Conservation (phyloP, 805 yeast species). For the Monosporozyma aerobia region DNA sequence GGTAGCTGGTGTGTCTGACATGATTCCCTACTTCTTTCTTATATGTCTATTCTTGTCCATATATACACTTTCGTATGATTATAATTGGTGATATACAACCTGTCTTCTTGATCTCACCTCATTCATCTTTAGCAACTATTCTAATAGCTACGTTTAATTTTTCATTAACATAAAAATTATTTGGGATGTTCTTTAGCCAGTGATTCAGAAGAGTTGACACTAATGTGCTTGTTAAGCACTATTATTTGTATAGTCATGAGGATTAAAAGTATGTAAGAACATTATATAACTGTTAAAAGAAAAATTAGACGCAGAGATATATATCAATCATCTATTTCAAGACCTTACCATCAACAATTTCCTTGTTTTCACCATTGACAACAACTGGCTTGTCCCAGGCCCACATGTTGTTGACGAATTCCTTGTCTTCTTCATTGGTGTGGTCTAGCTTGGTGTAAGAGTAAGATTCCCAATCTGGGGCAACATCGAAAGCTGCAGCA, state of each 20-base stretch:
- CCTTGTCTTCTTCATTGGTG: constrained; percentile 65
- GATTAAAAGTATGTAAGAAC: neutral
- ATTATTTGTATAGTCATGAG: neutral
- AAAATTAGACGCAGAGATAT: neutral
- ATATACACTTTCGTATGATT: neutral
- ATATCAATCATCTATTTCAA: constrained; percentile 50
- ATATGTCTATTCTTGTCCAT: neutral
- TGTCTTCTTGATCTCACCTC: neutral
- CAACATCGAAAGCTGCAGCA: constrained; percentile 91
- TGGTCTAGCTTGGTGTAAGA: constrained; percentile 74
- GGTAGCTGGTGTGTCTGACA: constrained; percentile 10
- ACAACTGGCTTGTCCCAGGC: constrained; percentile 95
- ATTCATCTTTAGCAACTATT: neutral
- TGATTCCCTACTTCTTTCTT: neutral
- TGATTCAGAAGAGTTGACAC: neutral
- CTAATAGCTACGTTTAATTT: neutral
- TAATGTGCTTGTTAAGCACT: neutral
- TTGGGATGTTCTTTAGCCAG: neutral
- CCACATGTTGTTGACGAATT: constrained; percentile 81
- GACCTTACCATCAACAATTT: constrained; percentile 96
- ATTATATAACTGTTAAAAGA: neutral
- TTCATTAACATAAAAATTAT: neutral
- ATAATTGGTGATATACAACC: neutral
- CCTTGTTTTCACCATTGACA: constrained; percentile 70
- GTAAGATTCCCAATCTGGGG: constrained; percentile 99